A percentile compares a stretch with the other conserved stretches of the same genome.
phyloP scores from a whole-genome alignment of 768 basidiomycete genomes.

The Suillus lakei region DNA sequence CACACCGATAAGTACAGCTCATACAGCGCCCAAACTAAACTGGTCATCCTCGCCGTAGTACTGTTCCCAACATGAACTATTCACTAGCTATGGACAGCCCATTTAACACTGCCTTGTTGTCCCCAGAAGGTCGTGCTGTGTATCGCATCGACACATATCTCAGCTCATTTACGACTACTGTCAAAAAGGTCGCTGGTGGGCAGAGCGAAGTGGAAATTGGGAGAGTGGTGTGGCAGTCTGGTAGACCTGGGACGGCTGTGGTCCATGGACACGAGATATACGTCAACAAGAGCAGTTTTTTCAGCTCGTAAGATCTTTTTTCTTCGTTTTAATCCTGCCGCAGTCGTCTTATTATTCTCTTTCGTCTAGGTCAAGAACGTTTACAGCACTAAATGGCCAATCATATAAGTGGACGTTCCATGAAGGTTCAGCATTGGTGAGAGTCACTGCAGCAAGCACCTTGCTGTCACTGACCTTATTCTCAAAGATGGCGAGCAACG shows the following conservation, averaged over 20 bases:
- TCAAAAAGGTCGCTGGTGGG: slow-evolving; percentile 28
- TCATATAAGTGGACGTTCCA: slow-evolving; percentile 40
- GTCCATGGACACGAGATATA: slow-evolving; percentile 33
- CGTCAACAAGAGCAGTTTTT: slow-evolving; percentile 29
- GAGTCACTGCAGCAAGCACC: neutral
- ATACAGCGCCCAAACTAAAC: slow-evolving; percentile 14
- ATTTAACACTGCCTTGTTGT: slow-evolving; percentile 36
- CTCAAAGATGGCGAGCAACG: slow-evolving; percentile 36
- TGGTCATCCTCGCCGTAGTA: neutral
- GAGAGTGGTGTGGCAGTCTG: slow-evolving; percentile 35
- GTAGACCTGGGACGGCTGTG: slow-evolving; percentile 29
- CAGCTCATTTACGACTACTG: slow-evolving; percentile 20
- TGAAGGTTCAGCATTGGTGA: slow-evolving; percentile 36
- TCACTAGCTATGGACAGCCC: slow-evolving; percentile 36
- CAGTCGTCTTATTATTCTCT: neutral
- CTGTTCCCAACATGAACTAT: slow-evolving; percentile 30
- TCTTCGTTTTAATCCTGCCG: neutral
- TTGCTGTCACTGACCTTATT: neutral
- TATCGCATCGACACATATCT: slow-evolving; percentile 37
- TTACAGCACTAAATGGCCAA: slow-evolving; percentile 38
- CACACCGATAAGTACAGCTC: slow-evolving; percentile 15
- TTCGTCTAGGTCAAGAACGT: slow-evolving; percentile 32
- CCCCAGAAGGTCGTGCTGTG: slow-evolving; percentile 30
- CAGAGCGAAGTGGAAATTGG: slow-evolving; percentile 31
- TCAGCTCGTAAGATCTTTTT: slow-evolving; percentile 33